phyloP scores from a whole-genome alignment of 805 yeast species.

The Schwanniomyces sp. region DNA sequence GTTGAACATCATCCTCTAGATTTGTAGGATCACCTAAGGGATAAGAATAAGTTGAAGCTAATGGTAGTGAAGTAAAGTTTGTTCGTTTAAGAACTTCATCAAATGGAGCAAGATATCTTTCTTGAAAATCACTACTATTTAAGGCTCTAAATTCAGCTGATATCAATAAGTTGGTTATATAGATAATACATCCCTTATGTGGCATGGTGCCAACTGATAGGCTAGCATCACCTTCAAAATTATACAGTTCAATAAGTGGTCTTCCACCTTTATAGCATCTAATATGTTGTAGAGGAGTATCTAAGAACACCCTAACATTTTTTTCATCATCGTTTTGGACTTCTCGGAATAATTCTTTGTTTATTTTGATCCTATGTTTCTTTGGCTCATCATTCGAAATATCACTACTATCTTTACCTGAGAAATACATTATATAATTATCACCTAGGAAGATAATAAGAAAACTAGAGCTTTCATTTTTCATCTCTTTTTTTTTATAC shows the following conservation, averaged over 20 bases:
- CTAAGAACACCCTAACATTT: not conserved
- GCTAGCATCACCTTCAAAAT: not conserved
- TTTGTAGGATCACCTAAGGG: not conserved
- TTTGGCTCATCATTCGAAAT: not conserved
- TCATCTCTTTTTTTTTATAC: too few relatives aligned
- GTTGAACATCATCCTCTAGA: constrained; percentile 1
- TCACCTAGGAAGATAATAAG: too few relatives aligned
- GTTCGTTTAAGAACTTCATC: not conserved
- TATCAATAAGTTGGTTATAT: too few relatives aligned
- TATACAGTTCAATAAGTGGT: not conserved
- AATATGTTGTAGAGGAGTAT: not conserved
- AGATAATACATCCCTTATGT: not conserved
- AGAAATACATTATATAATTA: constrained; percentile 1
- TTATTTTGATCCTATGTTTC: not conserved
- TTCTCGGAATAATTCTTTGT: not conserved
- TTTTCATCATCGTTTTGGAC: not conserved
- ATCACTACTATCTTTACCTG: constrained; percentile 2
- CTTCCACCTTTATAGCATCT: not conserved
- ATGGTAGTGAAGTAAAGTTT: not conserved
- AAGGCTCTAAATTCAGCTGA: constrained; percentile 6
- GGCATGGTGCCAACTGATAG: not conserved
- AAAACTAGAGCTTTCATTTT: too few relatives aligned
- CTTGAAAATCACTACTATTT: not conserved
- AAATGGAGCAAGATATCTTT: not conserved
- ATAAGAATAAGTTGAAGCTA: not conserved